phyloP scores from a whole-genome alignment of 1,284 basidiomycete genomes.

The Bjerkandera adusta region DNA sequence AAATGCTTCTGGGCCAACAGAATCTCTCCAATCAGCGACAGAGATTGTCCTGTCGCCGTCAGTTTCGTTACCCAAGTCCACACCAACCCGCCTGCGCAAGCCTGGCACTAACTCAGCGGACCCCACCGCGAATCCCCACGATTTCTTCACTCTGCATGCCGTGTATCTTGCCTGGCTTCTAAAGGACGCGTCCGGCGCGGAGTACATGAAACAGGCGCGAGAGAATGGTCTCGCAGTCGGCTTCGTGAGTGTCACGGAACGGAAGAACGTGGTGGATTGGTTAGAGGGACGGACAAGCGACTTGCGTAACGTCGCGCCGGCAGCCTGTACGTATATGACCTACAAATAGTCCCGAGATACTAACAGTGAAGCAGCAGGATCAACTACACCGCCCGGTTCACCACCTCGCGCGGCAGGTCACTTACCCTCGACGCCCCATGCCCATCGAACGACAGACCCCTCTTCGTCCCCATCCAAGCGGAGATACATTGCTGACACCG shows the following conservation, averaged over 20 bases:
- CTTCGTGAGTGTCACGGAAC: constrained; percentile 85
- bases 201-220: constrained; percentile 85
- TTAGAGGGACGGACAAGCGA: constrained; percentile 64
- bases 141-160: constrained; percentile 79
- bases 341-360: not conserved
- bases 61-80: constrained; percentile 61
- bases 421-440: constrained; percentile 35
- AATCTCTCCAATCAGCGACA: constrained; percentile 45
- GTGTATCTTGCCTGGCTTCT: constrained; percentile 80
- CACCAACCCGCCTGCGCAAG: constrained; percentile 73
- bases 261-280: constrained; percentile 83
- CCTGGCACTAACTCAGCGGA: constrained; percentile 41
- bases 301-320: constrained; percentile 56
- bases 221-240: constrained; percentile 69
- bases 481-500: constrained; percentile 74
- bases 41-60: constrained; percentile 61
- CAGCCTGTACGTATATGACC: constrained; percentile 38
- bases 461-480: constrained; percentile 60
- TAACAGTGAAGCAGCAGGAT: constrained; percentile 31
- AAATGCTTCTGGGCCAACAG: constrained; percentile 20
- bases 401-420: constrained; percentile 39
- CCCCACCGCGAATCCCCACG: constrained; percentile 41
- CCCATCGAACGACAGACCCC: constrained; percentile 33
- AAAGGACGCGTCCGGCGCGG: constrained; percentile 69
- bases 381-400: constrained; percentile 65